Evolutionary conservation across 2,329 filamentous ascomycete genomes (phyloP).

Genomic region (Aspergillus amoenus): DNA sequence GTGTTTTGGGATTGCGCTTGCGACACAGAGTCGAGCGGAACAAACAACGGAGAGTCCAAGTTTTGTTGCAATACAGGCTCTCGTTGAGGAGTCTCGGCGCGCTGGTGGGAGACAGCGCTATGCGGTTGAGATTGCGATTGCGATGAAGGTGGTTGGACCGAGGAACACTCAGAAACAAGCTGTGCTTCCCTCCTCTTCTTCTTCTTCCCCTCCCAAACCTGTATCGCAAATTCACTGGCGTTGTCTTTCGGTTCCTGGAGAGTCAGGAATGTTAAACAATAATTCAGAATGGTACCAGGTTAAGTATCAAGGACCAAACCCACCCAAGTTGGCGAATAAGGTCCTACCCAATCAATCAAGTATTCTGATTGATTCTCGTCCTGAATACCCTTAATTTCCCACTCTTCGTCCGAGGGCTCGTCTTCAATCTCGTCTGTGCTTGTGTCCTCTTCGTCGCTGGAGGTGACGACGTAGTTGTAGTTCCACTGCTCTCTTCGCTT

Average conservation of each 20-base stretch:
- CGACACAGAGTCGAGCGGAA: conserved; percentile 10
- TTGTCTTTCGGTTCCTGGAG: conserved; percentile 36
- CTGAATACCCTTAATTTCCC: conserved; percentile 36
- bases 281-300: background rate
- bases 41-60: conserved; percentile 21
- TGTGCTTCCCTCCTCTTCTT: conserved; percentile 21
- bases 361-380: conserved; percentile 36
- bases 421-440: conserved; percentile 12
- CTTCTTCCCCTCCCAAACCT: conserved; percentile 30
- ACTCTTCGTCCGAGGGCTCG: conserved; percentile 26
- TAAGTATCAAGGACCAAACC: conserved; percentile 16
- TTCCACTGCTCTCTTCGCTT: conserved; percentile 10
- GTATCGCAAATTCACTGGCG: conserved; percentile 31
- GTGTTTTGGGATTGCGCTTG: conserved; percentile 1
- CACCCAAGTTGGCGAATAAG: conserved; percentile 40
- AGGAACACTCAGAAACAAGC: conserved; percentile 4
- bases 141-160: conserved; percentile 6
- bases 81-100: conserved; percentile 1
- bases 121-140: background rate
- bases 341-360: conserved; percentile 40
- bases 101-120: background rate
- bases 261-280: conserved; percentile 9
- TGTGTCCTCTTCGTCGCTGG: conserved; percentile 17
- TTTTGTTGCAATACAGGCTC: background rate
- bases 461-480: conserved; percentile 8